Percentiles rank a stretch among this genome's conserved stretches.
Evolutionary conservation across 306 rosid genomes (phyloP).

Genomic region (Lathyrus tuberosus): DNA sequence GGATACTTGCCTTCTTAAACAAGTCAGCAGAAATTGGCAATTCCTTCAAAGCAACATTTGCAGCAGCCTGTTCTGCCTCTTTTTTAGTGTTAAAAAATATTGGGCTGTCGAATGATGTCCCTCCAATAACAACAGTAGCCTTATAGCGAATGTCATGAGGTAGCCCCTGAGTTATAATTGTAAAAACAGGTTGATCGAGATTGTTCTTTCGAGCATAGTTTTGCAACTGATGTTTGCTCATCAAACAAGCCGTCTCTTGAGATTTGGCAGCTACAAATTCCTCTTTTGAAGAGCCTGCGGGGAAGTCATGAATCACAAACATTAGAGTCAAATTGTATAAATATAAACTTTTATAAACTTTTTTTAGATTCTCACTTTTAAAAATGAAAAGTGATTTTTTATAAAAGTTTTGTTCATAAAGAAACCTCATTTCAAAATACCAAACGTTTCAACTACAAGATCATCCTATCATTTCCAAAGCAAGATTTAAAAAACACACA

Average conservation of each 20-base stretch:
- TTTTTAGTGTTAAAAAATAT: slow-evolving; percentile 22
- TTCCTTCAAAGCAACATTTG: slow-evolving; percentile 33
- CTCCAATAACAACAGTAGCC: slow-evolving; percentile 40
- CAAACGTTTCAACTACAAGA: too few relatives aligned
- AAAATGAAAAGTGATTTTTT: too few relatives aligned
- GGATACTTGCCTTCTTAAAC: slow-evolving; percentile 44
- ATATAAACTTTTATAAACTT: too few relatives aligned
- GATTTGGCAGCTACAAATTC: background rate
- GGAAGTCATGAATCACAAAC: background rate
- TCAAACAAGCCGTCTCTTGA: slow-evolving; percentile 10
- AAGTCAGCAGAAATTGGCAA: slow-evolving; percentile 38
- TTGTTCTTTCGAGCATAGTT: slow-evolving; percentile 38
- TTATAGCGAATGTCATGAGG: slow-evolving; percentile 31
- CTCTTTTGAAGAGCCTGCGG: background rate
- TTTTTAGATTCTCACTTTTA: too few relatives aligned
- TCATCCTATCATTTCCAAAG: too few relatives aligned
- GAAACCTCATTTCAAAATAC: too few relatives aligned
- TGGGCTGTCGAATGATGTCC: slow-evolving; percentile 36
- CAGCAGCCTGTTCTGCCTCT: slow-evolving; percentile 49
- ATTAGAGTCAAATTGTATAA: background rate
- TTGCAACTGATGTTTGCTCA: slow-evolving; percentile 36
- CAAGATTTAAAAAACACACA: too few relatives aligned
- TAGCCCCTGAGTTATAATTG: slow-evolving; percentile 9
- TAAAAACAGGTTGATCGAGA: slow-evolving; percentile 36
- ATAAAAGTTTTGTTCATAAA: too few relatives aligned